Base-by-base conservation (phyloP, 75 land plant genomes). In the Picea glauca region DNA sequence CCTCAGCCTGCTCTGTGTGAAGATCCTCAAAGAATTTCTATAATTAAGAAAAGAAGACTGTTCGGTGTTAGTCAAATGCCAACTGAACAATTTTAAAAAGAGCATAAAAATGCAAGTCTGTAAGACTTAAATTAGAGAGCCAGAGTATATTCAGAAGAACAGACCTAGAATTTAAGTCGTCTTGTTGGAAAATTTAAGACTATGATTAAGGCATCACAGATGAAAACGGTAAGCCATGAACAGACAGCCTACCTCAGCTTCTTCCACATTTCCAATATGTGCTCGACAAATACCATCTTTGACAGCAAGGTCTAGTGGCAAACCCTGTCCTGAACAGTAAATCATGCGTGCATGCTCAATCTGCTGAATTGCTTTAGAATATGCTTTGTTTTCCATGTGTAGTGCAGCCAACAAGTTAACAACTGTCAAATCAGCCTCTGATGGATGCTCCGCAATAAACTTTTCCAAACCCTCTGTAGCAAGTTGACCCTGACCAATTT, bases 211-310 rank as follows among this genome's bases (percentile, higher is more conserved):
- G 40, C 68, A 65, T 5, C 38, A 15, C 18, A 65, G 35, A 32
- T 32, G 15, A 32, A 33, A 35, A 14, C 14, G 1, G 33, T 32
- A 2, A 35, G 68, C 17, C 68, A 14, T 33, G 32, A 4, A 65
- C 33, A 14, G 0, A 61, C 9, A 67, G 57, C 81, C 74, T 46
- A 92, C 99, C 92, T 96, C 89, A 58, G 97, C 91, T 62, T 81
- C 78, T 62, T 87, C 87, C 78, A 94, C 63, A 77, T 94, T 84
- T 75, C 93, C 93, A 68, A 96, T 82, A 76, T 91, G 84, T 26
- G 86, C 87, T 76, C 91, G 80, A 78, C 98, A 94, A 33, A 96
- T 87, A 73, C 91, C 99, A 73, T 84, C 85, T 83, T 96, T 96
- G 35, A 87, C 79, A 67, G 85, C 84, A 56, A 94, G 85, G 72